phyloP scores from a whole-genome alignment of 1,284 basidiomycete genomes.

The Wallemia ichthyophaga region DNA sequence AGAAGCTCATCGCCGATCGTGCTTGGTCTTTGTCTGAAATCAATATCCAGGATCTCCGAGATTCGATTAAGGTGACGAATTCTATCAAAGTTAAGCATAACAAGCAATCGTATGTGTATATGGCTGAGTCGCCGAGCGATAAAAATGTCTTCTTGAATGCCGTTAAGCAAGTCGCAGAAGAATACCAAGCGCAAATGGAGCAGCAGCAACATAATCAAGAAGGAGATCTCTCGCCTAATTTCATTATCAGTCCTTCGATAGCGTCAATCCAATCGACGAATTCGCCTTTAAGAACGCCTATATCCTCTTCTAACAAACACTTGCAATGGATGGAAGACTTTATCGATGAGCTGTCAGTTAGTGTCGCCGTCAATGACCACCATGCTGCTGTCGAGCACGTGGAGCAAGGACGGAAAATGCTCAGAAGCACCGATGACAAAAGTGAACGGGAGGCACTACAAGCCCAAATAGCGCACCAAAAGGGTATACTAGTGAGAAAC shows the following conservation, averaged over 20 bases:
- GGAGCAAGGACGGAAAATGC: slow-evolving; percentile 28
- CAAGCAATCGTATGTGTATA: slow-evolving; percentile 78
- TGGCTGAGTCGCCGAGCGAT: slow-evolving; percentile 46
- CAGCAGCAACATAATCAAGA: background rate
- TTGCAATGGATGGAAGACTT: slow-evolving; percentile 62
- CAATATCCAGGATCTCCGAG: slow-evolving; percentile 78
- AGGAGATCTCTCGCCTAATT: background rate
- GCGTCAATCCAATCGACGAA: background rate
- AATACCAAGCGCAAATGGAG: slow-evolving; percentile 17
- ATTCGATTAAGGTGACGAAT: slow-evolving; percentile 41
- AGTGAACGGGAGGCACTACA: slow-evolving; percentile 16
- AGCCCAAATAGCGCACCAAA: slow-evolving; percentile 33
- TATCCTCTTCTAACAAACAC: slow-evolving; percentile 20
- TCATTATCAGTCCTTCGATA: background rate
- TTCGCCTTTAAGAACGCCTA: background rate
- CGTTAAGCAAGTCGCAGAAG: slow-evolving; percentile 73
- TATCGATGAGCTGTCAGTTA: slow-evolving; percentile 65
- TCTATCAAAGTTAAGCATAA: slow-evolving; percentile 82
- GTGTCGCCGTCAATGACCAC: slow-evolving; percentile 70
- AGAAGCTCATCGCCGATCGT: slow-evolving; percentile 51
- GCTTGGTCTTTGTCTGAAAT: slow-evolving; percentile 82
- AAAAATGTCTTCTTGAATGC: slow-evolving; percentile 61
- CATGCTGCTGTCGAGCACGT: slow-evolving; percentile 52
- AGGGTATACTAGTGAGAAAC: slow-evolving; percentile 35
- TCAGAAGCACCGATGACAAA: slow-evolving; percentile 12